These are phyloP conservation scores for Wickerhamomyces canadensis DNA, from an alignment of 805 yeast species.

Conservation along the genomic window DNA sequence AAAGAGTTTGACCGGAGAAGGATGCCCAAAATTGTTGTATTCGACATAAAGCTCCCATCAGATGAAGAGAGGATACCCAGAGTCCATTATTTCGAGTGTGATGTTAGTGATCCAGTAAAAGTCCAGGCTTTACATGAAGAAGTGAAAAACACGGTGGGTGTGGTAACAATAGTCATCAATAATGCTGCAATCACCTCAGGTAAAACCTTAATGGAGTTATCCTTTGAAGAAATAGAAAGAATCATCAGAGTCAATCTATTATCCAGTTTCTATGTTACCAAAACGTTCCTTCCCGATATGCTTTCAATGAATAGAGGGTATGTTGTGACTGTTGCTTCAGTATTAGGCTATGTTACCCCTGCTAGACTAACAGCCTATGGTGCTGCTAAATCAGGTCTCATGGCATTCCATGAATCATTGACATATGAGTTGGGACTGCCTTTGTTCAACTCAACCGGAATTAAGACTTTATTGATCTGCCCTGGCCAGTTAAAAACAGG, in stretches of 20 bases:
- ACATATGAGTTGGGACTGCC: conserved; percentile 58
- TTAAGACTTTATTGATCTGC: conserved; percentile 71
- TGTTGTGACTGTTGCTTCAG: conserved; percentile 77
- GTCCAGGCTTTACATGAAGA: conserved; percentile 34
- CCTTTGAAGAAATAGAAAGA: conserved; percentile 53
- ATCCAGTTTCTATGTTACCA: conserved; percentile 65
- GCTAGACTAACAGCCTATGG: conserved; percentile 77
- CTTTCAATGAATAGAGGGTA: conserved; percentile 56
- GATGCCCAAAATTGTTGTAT: conserved; percentile 50
- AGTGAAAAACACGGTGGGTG: conserved; percentile 47
- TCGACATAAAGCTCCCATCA: conserved; percentile 45
- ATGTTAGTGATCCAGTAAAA: conserved; percentile 51
- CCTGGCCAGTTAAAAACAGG: conserved; percentile 82
- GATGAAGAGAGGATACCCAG: conserved; percentile 26
- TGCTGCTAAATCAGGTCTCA: conserved; percentile 82
- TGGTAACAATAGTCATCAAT: conserved; percentile 65
- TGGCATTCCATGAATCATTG: conserved; percentile 79
- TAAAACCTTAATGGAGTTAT: conserved; percentile 46
- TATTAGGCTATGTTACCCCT: conserved; percentile 80
- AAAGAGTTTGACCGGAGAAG: conserved; percentile 35
- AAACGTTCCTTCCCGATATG: conserved; percentile 73
- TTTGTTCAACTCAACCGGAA: conserved; percentile 42
- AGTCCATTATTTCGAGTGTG: conserved; percentile 60
- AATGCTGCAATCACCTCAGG: conserved; percentile 79
- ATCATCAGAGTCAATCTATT: conserved; percentile 63